Evolutionary conservation across 108 stramenopile species (phyloP), one percentile per base, ranked within the genome.

Genomic region (Nitzschia sp.): DNA sequence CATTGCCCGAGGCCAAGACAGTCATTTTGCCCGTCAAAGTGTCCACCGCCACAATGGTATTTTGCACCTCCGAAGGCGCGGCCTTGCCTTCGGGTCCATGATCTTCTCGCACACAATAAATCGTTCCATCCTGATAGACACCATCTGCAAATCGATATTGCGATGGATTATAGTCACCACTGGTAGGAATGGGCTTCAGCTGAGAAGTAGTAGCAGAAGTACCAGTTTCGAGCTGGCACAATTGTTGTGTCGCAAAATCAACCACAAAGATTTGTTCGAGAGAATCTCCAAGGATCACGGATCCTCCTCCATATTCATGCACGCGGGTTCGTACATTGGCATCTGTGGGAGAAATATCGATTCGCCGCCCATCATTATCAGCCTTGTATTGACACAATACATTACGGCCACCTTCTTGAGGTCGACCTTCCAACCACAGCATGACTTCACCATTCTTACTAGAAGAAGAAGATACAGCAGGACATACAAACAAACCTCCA

Each of bases 271-370:
- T 55, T 19, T 66, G 58, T 8, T 54, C 66, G 0, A 58, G 56
- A 23, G 21, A 27, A 47, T 52, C 54, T 19, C 72, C 85, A 44
- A 86, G 54, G 2, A 71, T 64, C 2, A 84, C 56, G 4, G 90
- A 85, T 2, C 84, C 90, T 13, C 90, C 90, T 9, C 90, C 90
- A 69, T 92, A 92, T 64, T 92, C 90, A 46, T 92, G 90, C 5
- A 92, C 90, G 0, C 83, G 60, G 6, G 82, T 85, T 1, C 90
- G 74, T 0, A 87, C 84, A 63, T 92, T 86, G 0, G 71, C 56
- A 6, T 75, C 76, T 29, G 67, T 54, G 0, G 88, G 88, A 5
- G 80, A 68, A 11, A 83, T 75, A 58, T 84, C 86, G 16, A 76
- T 72, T 33, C 53, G 61, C 15, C 25, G 46, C 16, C 16, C 16